phyloP scores from a whole-genome alignment of 768 basidiomycete species.

The Suillus clintonianus region DNA sequence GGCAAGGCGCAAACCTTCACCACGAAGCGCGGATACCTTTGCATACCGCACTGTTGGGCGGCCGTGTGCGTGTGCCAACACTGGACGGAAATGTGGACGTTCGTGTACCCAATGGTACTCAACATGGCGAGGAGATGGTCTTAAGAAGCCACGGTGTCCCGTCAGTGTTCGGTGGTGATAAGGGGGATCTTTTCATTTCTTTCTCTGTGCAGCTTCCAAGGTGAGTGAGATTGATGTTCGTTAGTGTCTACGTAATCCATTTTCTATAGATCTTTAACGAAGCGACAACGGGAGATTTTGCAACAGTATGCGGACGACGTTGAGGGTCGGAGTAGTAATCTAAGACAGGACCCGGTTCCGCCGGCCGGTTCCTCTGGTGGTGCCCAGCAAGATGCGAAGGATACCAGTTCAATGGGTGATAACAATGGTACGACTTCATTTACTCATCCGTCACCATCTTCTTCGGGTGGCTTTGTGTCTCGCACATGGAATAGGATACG shows the following conservation, averaged over 20 bases:
- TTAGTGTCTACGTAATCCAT: constrained; percentile 8
- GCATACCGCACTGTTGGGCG: constrained; percentile 91
- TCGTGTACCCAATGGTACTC: constrained; percentile 88
- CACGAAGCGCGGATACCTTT: constrained; percentile 89
- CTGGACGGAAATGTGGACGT: constrained; percentile 96
- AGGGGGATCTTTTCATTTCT: constrained; percentile 86
- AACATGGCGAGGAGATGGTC: constrained; percentile 97
- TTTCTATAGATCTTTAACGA: constrained; percentile 67
- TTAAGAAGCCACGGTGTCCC: constrained; percentile 84
- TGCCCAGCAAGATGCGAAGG: constrained; percentile 21
- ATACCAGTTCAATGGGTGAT: constrained; percentile 25
- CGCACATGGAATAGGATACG: constrained; percentile 68
- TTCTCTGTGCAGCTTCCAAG: constrained; percentile 90
- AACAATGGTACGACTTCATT: constrained; percentile 81
- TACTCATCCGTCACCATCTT: constrained; percentile 54
- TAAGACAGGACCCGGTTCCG: constrained; percentile 20
- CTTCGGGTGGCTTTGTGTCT: constrained; percentile 66
- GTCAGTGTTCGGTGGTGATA: constrained; percentile 56
- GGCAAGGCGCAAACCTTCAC: constrained; percentile 91
- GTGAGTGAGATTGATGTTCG: constrained; percentile 46
- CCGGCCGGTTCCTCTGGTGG: constrained; percentile 18
- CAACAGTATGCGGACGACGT: constrained; percentile 91
- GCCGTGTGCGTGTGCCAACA: constrained; percentile 89
- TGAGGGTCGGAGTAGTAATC: constrained; percentile 58
- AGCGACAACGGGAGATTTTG: constrained; percentile 83